A percentile compares a stretch with the other conserved stretches of the same genome.
These are phyloP conservation scores for Aspergillus pseudoterreus DNA, from an alignment of 2,329 filamentous ascomycete species.

Conservation along the genomic window DNA sequence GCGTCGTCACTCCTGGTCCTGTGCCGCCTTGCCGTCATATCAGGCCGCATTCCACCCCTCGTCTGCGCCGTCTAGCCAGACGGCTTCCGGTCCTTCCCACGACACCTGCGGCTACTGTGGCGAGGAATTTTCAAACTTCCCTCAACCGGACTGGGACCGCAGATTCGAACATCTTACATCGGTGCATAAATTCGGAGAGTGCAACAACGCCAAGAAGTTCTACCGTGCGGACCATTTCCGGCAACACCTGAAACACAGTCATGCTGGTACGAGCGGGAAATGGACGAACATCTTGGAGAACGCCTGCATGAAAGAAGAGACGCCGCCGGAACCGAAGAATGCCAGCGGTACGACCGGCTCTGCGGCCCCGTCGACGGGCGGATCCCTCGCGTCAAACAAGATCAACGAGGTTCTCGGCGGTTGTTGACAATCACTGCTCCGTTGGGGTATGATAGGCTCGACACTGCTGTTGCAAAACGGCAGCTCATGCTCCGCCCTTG, in stretches of 20 bases:
- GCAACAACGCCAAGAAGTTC: slow-evolving; percentile 98
- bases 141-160: slow-evolving; percentile 82
- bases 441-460: neutral
- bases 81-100: slow-evolving; percentile 32
- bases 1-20: slow-evolving; percentile 93
- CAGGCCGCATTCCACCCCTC: slow-evolving; percentile 86
- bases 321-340: slow-evolving; percentile 28
- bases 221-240: slow-evolving; percentile 96
- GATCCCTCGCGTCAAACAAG: slow-evolving; percentile 24
- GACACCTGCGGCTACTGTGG: slow-evolving; percentile 96
- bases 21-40: slow-evolving; percentile 72
- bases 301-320: slow-evolving; percentile 90
- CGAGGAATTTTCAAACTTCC: slow-evolving; percentile 72
- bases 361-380: slow-evolving; percentile 5
- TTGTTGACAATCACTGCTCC: slow-evolving; percentile 20
- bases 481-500: neutral
- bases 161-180: slow-evolving; percentile 83
- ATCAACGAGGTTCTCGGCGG: slow-evolving; percentile 28
- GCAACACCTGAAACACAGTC: slow-evolving; percentile 96
- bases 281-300: slow-evolving; percentile 99
- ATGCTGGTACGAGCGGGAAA: slow-evolving; percentile 92
- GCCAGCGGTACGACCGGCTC: slow-evolving; percentile 6
- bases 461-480: neutral
- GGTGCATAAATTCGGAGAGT: slow-evolving; percentile 94
- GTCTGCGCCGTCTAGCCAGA: slow-evolving; percentile 42